Evolutionary conservation across 768 basidiomycete genomes (phyloP).

Genomic region (Cubamyces lactineus): DNA sequence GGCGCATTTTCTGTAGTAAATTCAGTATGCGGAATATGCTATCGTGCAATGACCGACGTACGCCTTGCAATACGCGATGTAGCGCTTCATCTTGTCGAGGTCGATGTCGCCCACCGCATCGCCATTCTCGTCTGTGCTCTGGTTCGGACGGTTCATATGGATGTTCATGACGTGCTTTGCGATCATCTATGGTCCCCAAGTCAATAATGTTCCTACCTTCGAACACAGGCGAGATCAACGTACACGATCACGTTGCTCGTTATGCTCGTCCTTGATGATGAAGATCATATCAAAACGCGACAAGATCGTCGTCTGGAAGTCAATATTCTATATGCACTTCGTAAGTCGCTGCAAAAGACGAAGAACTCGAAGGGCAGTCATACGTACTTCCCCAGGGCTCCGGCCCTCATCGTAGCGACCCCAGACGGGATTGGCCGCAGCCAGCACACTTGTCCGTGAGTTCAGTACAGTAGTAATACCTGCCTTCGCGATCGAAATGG

Average conservation of each 20-base stretch:
- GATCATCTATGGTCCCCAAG: slow-evolving; percentile 66
- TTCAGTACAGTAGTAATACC: slow-evolving; percentile 98
- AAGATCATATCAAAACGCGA: slow-evolving; percentile 99
- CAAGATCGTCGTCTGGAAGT: slow-evolving; percentile 97
- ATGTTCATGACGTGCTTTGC: slow-evolving; percentile 98
- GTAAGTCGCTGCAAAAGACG: not conserved
- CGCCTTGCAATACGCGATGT: slow-evolving; percentile 96
- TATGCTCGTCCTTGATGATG: slow-evolving; percentile 97
- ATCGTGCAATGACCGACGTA: no score
- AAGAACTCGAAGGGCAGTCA: not conserved
- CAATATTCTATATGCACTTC: slow-evolving; percentile 68
- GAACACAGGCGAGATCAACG: slow-evolving; percentile 27
- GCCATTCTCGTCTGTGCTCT: slow-evolving; percentile 58
- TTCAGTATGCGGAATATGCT: no score
- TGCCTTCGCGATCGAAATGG: slow-evolving; percentile 98
- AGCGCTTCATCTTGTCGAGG: slow-evolving; percentile 98
- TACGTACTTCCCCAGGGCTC: slow-evolving; percentile 85
- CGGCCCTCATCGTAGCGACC: slow-evolving; percentile 97
- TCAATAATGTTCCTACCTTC: no score
- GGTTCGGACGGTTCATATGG: slow-evolving; percentile 91
- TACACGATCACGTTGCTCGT: slow-evolving; percentile 89
- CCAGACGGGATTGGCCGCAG: slow-evolving; percentile 97
- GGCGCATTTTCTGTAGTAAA: slow-evolving; percentile 89
- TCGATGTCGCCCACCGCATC: slow-evolving; percentile 87
- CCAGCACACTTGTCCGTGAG: slow-evolving; percentile 92